phyloP scores from a whole-genome alignment of 768 basidiomycete species.

The Zangia roseola region DNA sequence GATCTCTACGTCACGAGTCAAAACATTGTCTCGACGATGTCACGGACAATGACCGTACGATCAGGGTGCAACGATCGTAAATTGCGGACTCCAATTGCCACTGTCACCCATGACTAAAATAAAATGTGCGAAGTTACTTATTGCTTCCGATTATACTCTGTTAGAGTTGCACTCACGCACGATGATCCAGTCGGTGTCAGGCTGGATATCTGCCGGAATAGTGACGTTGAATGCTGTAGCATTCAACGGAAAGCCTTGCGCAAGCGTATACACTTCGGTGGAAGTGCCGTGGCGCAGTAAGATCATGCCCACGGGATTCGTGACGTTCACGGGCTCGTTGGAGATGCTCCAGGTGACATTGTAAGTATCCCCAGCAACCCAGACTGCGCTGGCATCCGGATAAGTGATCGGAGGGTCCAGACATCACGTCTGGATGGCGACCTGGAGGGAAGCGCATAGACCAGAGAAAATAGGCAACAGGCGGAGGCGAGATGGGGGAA shows the following conservation, averaged over 20 bases:
- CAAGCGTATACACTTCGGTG: slow-evolving; percentile 32
- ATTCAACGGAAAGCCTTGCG: slow-evolving; percentile 37
- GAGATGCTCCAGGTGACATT: slow-evolving; percentile 49
- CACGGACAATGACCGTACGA: slow-evolving; percentile 8
- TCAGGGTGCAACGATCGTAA: slow-evolving; percentile 37
- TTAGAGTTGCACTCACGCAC: slow-evolving; percentile 36
- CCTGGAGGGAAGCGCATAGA: slow-evolving; percentile 27
- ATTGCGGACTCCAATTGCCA: slow-evolving; percentile 45
- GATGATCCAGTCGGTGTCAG: slow-evolving; percentile 42
- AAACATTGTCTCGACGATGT: too few species aligned
- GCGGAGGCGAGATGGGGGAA: slow-evolving; percentile 10
- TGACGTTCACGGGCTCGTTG: slow-evolving; percentile 43
- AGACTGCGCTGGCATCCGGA: slow-evolving; percentile 37
- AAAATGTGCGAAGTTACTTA: not conserved
- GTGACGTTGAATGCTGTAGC: slow-evolving; percentile 36
- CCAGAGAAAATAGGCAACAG: slow-evolving; percentile 26
- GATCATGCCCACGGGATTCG: slow-evolving; percentile 44
- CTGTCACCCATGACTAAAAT: slow-evolving; percentile 52
- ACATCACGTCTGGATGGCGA: slow-evolving; percentile 40
- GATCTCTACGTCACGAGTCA: too few species aligned
- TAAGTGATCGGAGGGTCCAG: slow-evolving; percentile 44
- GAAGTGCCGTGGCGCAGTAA: slow-evolving; percentile 37
- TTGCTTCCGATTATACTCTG: not conserved
- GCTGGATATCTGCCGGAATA: slow-evolving; percentile 36
- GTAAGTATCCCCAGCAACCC: slow-evolving; percentile 40